Conservation (phyloP, 306 rosid genomes). For the Echinosophora koreensis region DNA sequence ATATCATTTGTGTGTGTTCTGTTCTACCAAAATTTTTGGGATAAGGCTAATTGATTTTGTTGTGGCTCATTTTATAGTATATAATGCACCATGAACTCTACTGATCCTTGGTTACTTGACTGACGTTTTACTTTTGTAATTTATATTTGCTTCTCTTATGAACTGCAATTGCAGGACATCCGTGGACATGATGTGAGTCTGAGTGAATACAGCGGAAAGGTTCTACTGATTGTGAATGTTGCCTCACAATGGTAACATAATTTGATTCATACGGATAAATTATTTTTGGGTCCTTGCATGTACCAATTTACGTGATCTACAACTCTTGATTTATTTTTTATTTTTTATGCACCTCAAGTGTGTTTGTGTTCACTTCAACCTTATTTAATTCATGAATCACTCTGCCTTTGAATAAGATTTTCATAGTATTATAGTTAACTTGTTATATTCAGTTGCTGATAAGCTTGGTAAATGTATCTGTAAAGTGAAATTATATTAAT, state of each 20-base stretch:
- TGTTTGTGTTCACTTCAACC: conserved; percentile 19
- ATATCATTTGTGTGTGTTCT: not conserved
- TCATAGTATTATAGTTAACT: not conserved
- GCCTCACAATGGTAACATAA: conserved; percentile 82
- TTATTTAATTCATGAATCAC: conserved; percentile 15
- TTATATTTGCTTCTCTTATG: conserved; percentile 40
- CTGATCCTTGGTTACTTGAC: not conserved
- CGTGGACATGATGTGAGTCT: conserved; percentile 80
- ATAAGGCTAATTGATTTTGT: conserved; percentile 14
- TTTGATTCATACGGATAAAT: conserved; percentile 13
- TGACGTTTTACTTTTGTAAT: not conserved
- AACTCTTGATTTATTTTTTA: not conserved
- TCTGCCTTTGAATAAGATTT: conserved; percentile 14
- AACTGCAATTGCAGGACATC: conserved; percentile 69
- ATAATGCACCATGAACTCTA: not conserved
- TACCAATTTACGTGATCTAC: conserved; percentile 13
- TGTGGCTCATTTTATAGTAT: not conserved
- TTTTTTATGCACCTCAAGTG: not conserved
- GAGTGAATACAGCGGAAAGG: conserved; percentile 74
- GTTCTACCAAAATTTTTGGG: not conserved
- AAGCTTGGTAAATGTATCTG: not conserved
- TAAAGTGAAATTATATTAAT: not conserved
- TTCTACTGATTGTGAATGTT: conserved; percentile 84
- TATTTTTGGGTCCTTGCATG: conserved; percentile 4
- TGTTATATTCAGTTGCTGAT: not conserved